Evolutionary conservation across 1,284 basidiomycete genomes (phyloP).

Genomic region (Wolfiporia cocos): DNA sequence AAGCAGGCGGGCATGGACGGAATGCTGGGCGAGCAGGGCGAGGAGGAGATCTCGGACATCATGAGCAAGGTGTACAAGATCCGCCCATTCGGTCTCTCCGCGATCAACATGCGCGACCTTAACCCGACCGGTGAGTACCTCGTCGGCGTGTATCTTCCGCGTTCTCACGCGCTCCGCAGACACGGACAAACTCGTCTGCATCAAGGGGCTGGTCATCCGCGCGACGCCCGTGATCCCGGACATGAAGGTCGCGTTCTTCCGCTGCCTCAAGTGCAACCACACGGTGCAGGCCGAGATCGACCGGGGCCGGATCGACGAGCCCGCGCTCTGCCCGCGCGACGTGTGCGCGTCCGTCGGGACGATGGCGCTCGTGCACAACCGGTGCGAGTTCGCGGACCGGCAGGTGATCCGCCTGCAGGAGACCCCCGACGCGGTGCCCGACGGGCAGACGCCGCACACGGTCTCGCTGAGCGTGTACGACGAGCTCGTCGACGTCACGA

Average conservation of each 20-base stretch:
- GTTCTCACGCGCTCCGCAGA: conserved; percentile 42
- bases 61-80: conserved; percentile 86
- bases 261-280: conserved; percentile 93
- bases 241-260: conserved; percentile 98
- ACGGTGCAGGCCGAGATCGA: conserved; percentile 95
- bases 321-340: conserved; percentile 86
- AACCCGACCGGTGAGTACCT: conserved; percentile 74
- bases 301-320: conserved; percentile 93
- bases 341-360: conserved; percentile 85
- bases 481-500: conserved; percentile 91
- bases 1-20: conserved; percentile 60
- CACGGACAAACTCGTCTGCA: conserved; percentile 92
- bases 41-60: conserved; percentile 77
- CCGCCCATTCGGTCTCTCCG: conserved; percentile 79
- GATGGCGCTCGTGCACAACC: conserved; percentile 95
- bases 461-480: conserved; percentile 96
- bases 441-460: conserved; percentile 97
- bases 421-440: conserved; percentile 95
- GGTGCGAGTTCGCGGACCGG: conserved; percentile 92
- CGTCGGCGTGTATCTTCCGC: background rate
- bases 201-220: conserved; percentile 96
- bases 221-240: conserved; percentile 98
- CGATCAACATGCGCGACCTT: conserved; percentile 87
- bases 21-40: conserved; percentile 65
- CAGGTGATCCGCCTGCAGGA: conserved; percentile 96